Conservation (phyloP, 192 early-diverging fungal species). For the Spizellomyces punctatus region DNA sequence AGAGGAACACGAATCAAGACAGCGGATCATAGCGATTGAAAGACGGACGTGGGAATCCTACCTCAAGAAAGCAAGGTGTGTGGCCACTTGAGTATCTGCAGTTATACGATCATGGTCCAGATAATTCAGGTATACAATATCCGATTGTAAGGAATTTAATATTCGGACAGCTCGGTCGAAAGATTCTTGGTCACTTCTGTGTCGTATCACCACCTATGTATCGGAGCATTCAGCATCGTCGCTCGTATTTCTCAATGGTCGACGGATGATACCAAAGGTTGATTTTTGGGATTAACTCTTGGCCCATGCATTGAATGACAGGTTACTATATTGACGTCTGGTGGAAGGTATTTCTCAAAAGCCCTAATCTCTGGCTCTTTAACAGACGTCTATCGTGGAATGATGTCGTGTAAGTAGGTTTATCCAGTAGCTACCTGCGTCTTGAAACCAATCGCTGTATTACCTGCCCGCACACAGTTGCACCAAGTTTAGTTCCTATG, state of each 20-base stretch:
- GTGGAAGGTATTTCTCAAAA: conserved; percentile 83
- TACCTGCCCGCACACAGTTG: conserved; percentile 86
- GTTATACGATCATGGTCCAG: conserved; percentile 94
- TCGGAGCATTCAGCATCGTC: background rate
- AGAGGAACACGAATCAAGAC: background rate
- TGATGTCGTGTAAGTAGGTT: background rate
- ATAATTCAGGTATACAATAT: conserved; percentile 77
- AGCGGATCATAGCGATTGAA: background rate
- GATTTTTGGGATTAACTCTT: conserved; percentile 76
- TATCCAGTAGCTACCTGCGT: background rate
- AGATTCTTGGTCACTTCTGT: conserved; percentile 65
- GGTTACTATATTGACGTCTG: conserved; percentile 91
- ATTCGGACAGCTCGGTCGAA: conserved; percentile 65
- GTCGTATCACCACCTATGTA: conserved; percentile 71
- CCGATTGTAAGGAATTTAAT: conserved; percentile 74
- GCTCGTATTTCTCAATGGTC: too few relatives aligned
- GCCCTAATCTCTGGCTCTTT: conserved; percentile 92
- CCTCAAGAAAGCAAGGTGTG: conserved; percentile 91
- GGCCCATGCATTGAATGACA: conserved; percentile 98
- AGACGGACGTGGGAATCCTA: conserved; percentile 11
- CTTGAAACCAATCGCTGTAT: too few relatives aligned
- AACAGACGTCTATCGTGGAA: conserved; percentile 76
- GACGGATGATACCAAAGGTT: conserved; percentile 51
- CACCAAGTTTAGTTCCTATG: conserved; percentile 79
- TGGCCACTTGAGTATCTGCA: conserved; percentile 97